Conservation (phyloP, 306 rosid species). For the Lablab purpureus region DNA sequence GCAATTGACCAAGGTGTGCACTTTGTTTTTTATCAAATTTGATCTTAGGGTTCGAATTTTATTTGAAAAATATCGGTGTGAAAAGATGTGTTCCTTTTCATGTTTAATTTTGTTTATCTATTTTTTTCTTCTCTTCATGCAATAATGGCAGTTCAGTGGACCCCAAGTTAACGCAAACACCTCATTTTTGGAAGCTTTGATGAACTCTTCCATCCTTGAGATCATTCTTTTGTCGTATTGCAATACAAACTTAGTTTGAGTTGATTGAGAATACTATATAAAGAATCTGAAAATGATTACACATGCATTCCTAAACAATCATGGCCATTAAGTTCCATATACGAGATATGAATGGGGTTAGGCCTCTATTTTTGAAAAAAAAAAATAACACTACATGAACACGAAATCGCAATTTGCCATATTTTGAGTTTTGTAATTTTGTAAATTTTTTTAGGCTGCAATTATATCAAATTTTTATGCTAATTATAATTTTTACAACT, state of each 20-base stretch:
- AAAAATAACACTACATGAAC: background rate
- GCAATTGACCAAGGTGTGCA: background rate
- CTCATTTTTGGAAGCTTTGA: background rate
- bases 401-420: background rate
- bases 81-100: conserved; percentile 27
- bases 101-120: background rate
- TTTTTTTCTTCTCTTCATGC: background rate
- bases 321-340: background rate
- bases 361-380: background rate
- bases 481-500: background rate
- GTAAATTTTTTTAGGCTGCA: background rate
- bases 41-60: no score
- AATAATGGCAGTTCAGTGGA: background rate
- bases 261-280: background rate
- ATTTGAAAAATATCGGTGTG: background rate
- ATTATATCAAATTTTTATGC: background rate
- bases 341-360: background rate
- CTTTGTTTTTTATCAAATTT: background rate
- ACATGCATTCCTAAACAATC: background rate
- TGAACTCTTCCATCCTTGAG: background rate
- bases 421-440: background rate
- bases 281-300: background rate
- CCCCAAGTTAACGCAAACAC: background rate
- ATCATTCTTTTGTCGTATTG: background rate
- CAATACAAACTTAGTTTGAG: background rate